Evolutionary conservation across 2,329 filamentous ascomycete species (phyloP), one percentile per base, ranked within the genome.

Genomic region (Blastomyces gilchristii): DNA sequence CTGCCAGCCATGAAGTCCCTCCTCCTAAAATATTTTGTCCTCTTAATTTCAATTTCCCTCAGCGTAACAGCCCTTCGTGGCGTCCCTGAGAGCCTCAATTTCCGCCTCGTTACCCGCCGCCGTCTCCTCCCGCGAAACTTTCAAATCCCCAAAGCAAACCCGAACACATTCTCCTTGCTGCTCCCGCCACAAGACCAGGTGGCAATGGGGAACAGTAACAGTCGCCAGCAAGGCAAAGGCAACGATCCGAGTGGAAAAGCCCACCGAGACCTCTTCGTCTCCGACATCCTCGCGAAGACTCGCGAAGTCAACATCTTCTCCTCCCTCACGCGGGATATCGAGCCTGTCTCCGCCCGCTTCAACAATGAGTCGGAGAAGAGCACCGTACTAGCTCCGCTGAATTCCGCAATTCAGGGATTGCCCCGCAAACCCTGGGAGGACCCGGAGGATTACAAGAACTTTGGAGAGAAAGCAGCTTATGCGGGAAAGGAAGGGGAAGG

Each of bases 371-470:
- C 78, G 0, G 76, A 82, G 64, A 93, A 93, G 72, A 89, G 89
- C n/a, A 97, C 91, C 2, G 86, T 97, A 31, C 85, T 97, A 2
- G 93, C 92, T 7, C 93, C 93, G 0, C 79, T 89, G 62, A 97
- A 97, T 79, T 86, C 84, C 22, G 91, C 87, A 2, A 85, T 97
- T 71, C 88, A 88, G 67, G 79, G 76, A 0, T 79, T 97, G 37
- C 89, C 91, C 0, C 82, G 88, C 60, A 97, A 97, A 75, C 92
- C 92, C 0, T 77, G 76, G 73, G 77, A 86, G 70, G 81, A 92
- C 66, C 85, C 88, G 0, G 76, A 82, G 61, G 91, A 96, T 67
- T 93, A 94, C 72, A 77, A 81, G 5, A 74, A 75, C 1, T 77
- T 88, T 3, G 91, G 90, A 0, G 80, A 82, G 45, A 68, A 69